A percentile compares a stretch with the other conserved stretches of the same genome.
phyloP scores from a whole-genome alignment of 495 filamentous ascomycete genomes.

The Podospora tetraspora region DNA sequence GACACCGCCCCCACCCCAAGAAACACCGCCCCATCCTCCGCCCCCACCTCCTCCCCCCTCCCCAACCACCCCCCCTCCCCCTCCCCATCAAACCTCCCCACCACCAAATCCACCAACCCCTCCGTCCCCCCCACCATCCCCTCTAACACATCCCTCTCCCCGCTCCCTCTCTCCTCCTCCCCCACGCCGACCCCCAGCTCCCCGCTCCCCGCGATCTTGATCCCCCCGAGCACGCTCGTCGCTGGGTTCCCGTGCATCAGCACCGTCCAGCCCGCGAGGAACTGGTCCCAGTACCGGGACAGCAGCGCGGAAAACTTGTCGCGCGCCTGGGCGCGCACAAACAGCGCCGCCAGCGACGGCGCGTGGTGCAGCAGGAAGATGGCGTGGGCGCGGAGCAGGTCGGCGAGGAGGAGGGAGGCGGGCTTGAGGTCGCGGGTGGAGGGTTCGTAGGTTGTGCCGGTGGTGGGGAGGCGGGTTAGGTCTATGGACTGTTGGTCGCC shows the following conservation, averaged over 20 bases:
- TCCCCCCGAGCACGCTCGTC: conserved; percentile 68
- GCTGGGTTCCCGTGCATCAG: conserved; percentile 84
- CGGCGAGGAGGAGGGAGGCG: conserved; percentile 68
- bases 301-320: conserved; percentile 54
- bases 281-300: conserved; percentile 77
- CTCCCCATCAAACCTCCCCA: conserved; percentile 67
- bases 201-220: conserved; percentile 86
- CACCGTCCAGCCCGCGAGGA: conserved; percentile 79
- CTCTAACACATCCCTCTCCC: conserved; percentile 85
- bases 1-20: conserved; percentile 66
- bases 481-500: conserved; percentile 56
- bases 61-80: conserved; percentile 60
- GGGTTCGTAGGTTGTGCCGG: conserved; percentile 54
- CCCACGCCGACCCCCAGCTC: conserved; percentile 91
- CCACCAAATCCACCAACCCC: conserved; percentile 76
- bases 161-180: conserved; percentile 88
- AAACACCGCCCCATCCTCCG: conserved; percentile 79
- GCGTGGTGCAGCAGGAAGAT: conserved; percentile 86
- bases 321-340: conserved; percentile 43
- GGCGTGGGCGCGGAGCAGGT: conserved; percentile 75
- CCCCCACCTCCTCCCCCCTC: conserved; percentile 52
- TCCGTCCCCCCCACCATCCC: conserved; percentile 64
- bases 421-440: conserved; percentile 85
- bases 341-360: conserved; percentile 59
- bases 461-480: conserved; percentile 57